Base-by-base conservation (phyloP, 2,329 filamentous ascomycete genomes). In the Aspergillus flavus region DNA sequence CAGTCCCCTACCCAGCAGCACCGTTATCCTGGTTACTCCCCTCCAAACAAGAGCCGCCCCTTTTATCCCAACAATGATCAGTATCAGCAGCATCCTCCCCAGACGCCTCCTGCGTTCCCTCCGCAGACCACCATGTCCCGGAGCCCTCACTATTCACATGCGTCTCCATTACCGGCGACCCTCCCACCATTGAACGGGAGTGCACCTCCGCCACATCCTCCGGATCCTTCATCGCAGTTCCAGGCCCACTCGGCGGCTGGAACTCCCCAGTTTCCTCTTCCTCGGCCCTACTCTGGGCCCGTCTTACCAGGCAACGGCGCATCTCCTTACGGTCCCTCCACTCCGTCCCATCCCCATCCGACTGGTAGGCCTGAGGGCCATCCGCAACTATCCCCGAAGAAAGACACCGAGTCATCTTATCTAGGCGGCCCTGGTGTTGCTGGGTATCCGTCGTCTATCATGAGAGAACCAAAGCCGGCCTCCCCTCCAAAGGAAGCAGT, bases 1-100 rank as follows among this genome's bases (percentile, higher is more conserved):
- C 79, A 79, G 69, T 82, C 80, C 68, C 79, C 80, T 61, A 78
- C 79, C 62, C 78, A 80, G 69, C 78, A 80, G 69, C 72, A 76
- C 61, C 76, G 75, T 60, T 79, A 75, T 69, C 72, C 77, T 64
- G 72, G 73, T 61, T 81, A 81, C 68, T 80, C 79, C 50, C 79
- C 80, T 56, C 76, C 79, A 52, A 76, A 72, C 65, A 79, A 81
- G 67, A 77, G 75, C 58, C 76, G 73, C 52, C 71, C 76, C 41
- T 80, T 75, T 68, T 82, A 80, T 64, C 69, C 80, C 46, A 79
- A 71, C 70, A 80, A 78, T 73, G 78, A 80, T 36, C 77, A 78
- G 62, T 81, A 81, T 58, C 77, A 78, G 48, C 76, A 75, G 43
- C 76, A 73, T 59, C 77, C 78, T 60, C 78, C 79, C 34, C 79